Percentiles rank a stretch among this genome's conserved stretches.
These are phyloP conservation scores for Mytilinidion resinicola DNA, from an alignment of 495 filamentous ascomycete species.

Conservation along the genomic window DNA sequence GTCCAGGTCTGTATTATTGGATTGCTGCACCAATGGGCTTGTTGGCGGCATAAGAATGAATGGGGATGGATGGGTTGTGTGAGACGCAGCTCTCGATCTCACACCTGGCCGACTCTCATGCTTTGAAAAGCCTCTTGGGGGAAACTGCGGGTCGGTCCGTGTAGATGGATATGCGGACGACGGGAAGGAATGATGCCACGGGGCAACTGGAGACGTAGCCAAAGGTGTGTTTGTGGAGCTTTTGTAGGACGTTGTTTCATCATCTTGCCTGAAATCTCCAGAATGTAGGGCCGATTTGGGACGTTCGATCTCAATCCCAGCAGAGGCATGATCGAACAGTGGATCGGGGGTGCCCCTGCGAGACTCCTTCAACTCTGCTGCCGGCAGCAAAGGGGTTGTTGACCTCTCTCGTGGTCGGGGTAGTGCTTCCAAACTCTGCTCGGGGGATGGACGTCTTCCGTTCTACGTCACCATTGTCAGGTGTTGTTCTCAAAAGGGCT, in stretches of 20 bases:
- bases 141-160: constrained; percentile 9
- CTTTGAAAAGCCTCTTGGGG: constrained; percentile 4
- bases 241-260: constrained; percentile 8
- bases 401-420: constrained; percentile 20
- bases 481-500: not conserved
- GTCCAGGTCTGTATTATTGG: constrained; percentile 79
- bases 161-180: constrained; percentile 24
- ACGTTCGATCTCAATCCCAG: constrained; percentile 64
- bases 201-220: constrained; percentile 35
- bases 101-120: constrained; percentile 4
- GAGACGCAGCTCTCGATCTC: constrained; percentile 50
- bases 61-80: constrained; percentile 70
- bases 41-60: constrained; percentile 85
- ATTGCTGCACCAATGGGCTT: constrained; percentile 84
- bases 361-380: constrained; percentile 19
- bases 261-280: constrained; percentile 65
- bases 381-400: constrained; percentile 27
- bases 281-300: constrained; percentile 83
- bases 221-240: constrained; percentile 8
- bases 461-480: constrained; percentile 12
- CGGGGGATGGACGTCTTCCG: not conserved
- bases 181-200: constrained; percentile 36
- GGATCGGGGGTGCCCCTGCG: constrained; percentile 24
- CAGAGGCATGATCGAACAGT: constrained; percentile 23
- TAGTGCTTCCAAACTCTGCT: constrained; percentile 4